These are phyloP conservation scores for Lactuca sativa DNA, from an alignment of 129 eudicot species.

Conservation along the genomic window DNA sequence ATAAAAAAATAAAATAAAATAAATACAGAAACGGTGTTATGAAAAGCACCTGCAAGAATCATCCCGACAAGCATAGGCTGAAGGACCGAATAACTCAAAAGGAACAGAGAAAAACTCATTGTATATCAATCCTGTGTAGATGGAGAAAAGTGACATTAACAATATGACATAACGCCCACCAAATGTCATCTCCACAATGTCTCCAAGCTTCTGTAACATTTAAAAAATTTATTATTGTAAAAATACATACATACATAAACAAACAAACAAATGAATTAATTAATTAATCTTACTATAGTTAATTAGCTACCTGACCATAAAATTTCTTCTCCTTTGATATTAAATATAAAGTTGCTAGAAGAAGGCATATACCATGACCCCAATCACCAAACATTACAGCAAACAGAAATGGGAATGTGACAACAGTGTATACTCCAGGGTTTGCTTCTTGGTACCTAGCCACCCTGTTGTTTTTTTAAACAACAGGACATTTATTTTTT, in stretches of 20 bases:
- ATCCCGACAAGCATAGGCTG: constrained; percentile 86
- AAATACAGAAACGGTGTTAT: background rate
- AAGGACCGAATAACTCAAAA: constrained; percentile 59
- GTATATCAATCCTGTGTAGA: constrained; percentile 75
- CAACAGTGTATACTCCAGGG: constrained; percentile 76
- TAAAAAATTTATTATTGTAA: background rate
- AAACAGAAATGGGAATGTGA: constrained; percentile 76
- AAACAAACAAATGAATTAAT: too few species aligned
- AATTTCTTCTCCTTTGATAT: constrained; percentile 62
- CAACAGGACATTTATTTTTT: background rate
- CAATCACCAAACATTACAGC: background rate
- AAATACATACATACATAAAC: background rate
- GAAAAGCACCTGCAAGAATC: constrained; percentile 61
- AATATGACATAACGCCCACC: constrained; percentile 88
- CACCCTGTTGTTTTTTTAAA: constrained; percentile 42
- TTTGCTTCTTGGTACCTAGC: constrained; percentile 90
- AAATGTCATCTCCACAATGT: constrained; percentile 76
- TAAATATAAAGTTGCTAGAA: constrained; percentile 56
- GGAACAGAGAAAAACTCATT: constrained; percentile 89
- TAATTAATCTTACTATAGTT: background rate
- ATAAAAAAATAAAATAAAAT: background rate
- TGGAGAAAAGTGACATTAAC: constrained; percentile 80
- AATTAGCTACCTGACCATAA: constrained; percentile 53
- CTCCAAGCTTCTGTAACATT: constrained; percentile 71
- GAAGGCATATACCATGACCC: constrained; percentile 46